Percentiles rank a stretch among this genome's conserved stretches.
phyloP scores from a whole-genome alignment of 1,284 basidiomycete genomes.

The Cryptococcus depauperatus region DNA sequence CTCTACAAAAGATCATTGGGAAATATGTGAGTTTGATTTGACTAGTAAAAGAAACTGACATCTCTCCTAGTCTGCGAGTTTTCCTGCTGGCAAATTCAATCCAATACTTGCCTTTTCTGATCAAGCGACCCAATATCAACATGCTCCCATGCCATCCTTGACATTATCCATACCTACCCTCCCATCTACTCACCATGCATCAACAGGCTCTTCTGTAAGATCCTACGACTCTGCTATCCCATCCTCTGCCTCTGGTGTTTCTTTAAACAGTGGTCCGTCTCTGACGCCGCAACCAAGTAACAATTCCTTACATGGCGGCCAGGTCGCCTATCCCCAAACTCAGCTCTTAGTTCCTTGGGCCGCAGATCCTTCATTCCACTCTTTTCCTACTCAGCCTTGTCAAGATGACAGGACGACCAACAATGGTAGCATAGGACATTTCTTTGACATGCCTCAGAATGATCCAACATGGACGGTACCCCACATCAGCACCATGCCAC shows the following conservation, averaged over 20 bases:
- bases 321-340: not conserved
- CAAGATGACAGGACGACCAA: not conserved
- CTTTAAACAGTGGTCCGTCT: not conserved
- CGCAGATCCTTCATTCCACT: not conserved
- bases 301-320: not conserved
- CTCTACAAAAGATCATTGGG: slow-evolving; percentile 82
- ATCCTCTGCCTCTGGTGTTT: no score
- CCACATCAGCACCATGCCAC: no score
- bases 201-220: slow-evolving; percentile 3
- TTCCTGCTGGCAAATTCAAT: no score
- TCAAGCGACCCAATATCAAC: no score
- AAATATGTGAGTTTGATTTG: slow-evolving; percentile 73
- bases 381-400: not conserved
- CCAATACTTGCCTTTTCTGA: no score
- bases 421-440: not conserved
- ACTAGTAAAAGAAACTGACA: not conserved
- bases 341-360: not conserved
- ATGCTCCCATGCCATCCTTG: no score
- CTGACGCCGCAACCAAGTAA: not conserved
- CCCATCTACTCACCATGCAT: no score
- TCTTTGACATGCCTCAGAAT: slow-evolving; percentile 1
- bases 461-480: no score
- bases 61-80: slow-evolving; percentile 29
- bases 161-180: no score
- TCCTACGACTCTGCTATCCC: no score